A percentile compares a stretch with the other conserved stretches of the same genome.
Evolutionary conservation across 805 yeast genomes (phyloP).

Genomic region (Monosporozyma yasuniensis): DNA sequence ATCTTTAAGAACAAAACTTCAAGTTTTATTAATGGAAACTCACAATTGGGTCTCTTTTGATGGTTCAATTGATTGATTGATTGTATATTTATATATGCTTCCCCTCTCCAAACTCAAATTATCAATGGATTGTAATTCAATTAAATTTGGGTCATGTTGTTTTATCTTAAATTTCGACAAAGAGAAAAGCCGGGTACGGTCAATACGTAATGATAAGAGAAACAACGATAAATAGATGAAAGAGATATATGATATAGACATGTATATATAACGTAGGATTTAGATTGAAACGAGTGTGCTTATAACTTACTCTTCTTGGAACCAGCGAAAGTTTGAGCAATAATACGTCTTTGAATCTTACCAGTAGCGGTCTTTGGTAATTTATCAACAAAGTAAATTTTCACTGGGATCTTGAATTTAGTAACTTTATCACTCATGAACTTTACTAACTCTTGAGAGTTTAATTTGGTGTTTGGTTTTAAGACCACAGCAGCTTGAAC

Average conservation of each 20-base stretch:
- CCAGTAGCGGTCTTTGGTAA: conserved; percentile 76
- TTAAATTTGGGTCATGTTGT: neutral
- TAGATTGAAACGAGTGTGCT: neutral
- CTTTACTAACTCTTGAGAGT: conserved; percentile 37
- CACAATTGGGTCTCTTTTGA: neutral
- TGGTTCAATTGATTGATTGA: neutral
- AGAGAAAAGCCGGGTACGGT: neutral
- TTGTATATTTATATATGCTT: neutral
- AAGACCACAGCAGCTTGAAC: conserved; percentile 64
- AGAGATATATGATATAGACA: neutral
- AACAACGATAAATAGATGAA: neutral
- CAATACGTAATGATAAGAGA: neutral
- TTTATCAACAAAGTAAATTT: conserved; percentile 47
- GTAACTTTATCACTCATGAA: conserved; percentile 42
- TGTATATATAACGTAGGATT: no score
- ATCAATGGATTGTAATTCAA: neutral
- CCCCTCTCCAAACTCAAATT: neutral
- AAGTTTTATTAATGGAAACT: neutral
- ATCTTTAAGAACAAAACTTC: neutral
- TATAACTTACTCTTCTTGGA: neutral
- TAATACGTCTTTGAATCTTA: conserved; percentile 59
- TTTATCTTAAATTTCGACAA: neutral
- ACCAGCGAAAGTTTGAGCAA: conserved; percentile 42
- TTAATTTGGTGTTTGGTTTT: conserved; percentile 32
- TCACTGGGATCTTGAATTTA: conserved; percentile 51